Base-by-base conservation (phyloP, 495 filamentous ascomycete genomes). In the Daldinia caldariorum region DNA sequence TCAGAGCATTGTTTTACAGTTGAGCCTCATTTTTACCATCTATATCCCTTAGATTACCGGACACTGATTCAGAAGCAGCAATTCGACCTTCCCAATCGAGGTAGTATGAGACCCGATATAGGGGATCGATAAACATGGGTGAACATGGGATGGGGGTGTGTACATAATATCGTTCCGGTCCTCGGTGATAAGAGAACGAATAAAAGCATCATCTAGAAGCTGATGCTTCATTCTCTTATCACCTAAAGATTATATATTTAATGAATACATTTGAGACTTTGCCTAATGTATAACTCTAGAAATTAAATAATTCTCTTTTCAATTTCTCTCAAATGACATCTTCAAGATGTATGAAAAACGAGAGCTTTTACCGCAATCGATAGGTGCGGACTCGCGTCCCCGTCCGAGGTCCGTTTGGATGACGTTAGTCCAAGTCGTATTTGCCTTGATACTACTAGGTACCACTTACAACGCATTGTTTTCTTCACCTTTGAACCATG, bases 291-390 rank as follows among this genome's bases (percentile, higher is more conserved):
- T n/a, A 26, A 26, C 26, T 26, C 26, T 26, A 26, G 26, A 26
- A 3, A 26, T 45, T 45, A 6, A 45, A 45, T 45, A 37, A 7
- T 37, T 1, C 41, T 20, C 20, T 18, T 13, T 4, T 16, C 22
- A 43, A n/a, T 58, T 16, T 22, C 2, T 41, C 34, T 26, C 31
- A 58, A 37, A 18, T 1, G 16, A 43, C 9, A 41, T 16, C 10
- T 35, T 6, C 12, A 7, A 2, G 20, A 57, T 71, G 68, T 5
- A 57, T 37, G 68, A 58, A 66, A 71, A 71, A 45, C 57, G 31
- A 13, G 29, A 32, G 10, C 51, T 71, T 66, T 53, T 71, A 49
- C 62, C 68, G 29, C 68, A 62, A 6, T 22, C 63, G 10, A 58
- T 50, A 47, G 18, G 31, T 12, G 38, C 45, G 13, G 58, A 4